These are phyloP conservation scores for Populus hybrid DNA, from an alignment of 441 rosid species.

Conservation along the genomic window DNA sequence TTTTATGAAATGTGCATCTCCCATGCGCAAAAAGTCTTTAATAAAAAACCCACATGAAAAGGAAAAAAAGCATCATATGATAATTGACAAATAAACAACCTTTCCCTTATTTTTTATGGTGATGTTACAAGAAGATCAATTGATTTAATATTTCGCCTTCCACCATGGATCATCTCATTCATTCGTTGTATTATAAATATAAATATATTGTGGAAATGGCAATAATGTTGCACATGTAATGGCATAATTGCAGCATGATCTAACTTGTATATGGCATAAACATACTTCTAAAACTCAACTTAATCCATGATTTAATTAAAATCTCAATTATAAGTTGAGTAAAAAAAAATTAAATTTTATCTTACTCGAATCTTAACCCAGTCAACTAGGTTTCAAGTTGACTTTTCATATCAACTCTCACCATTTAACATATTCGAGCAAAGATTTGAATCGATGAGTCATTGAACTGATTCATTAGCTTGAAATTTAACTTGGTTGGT, in stretches of 20 bases:
- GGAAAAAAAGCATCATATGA: background rate
- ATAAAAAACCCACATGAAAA: background rate
- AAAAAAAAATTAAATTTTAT: too few species aligned
- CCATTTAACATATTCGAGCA: too few species aligned
- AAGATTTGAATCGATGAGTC: too few species aligned
- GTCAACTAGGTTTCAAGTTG: accelerated
- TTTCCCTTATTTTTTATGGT: background rate
- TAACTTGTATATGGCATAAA: background rate
- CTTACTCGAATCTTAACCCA: accelerated
- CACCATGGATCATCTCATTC: background rate
- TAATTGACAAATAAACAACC: background rate
- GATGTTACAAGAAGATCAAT: background rate
- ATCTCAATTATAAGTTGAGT: accelerated
- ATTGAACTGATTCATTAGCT: too few species aligned
- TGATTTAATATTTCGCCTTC: background rate
- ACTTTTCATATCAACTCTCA: too few species aligned
- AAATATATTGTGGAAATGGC: background rate
- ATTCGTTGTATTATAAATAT: background rate
- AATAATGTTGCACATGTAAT: background rate
- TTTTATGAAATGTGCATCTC: too few species aligned
- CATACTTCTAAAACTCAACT: background rate
- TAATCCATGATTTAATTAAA: too few species aligned
- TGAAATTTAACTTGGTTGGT: accelerated
- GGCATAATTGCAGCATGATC: background rate
- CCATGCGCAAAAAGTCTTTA: background rate